Evolutionary conservation across 371 early-diverging fungal species (phyloP), one percentile per base, ranked within the genome.

Genomic region (Parasitella parasitica): DNA sequence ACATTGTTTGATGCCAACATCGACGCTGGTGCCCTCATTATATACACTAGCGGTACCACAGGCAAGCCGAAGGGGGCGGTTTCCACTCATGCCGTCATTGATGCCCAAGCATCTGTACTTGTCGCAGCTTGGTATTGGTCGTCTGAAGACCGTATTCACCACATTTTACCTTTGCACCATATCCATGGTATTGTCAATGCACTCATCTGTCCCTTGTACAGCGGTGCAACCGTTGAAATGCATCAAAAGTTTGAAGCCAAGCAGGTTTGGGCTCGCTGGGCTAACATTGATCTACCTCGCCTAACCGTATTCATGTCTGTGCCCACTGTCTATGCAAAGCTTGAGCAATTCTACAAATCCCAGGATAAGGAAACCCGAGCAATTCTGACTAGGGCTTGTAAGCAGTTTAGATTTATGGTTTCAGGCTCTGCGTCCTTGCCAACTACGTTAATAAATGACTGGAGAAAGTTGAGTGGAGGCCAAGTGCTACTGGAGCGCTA

Each of bases 1-100:
- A 60, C 72, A n/a, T 24, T 32, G 1, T n/a, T 36, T 4, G 22
- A 27, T 7, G 58, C 67, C 26, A 69, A 84, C 49, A 63, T 72
- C 12, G 27, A 70, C 20, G 61, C 77, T 49, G 67, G 86, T 18
- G 92, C 92, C 0, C 54, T 92, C 72, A 89, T 94, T 59, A 87
- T 94, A 18, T 94, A 90, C 75, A 94, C 94, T 0, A 89, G 89
- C 63, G 93, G 90, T 8, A 91, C 89, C 0, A 89, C 89, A 4
- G 90, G 89, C 24, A 81, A 81, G 51, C 94, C 94, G 24, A 94
- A 94, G 72, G 94, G 94, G 8, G 94, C 91, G 0, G 86, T 93
- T 0, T 74, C 84, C 27, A 91, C 93, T 0, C 89, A 88, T 53
- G 69, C 62, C 3, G 85, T 76, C 27, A 74, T 93, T n/a, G 75